Base-by-base conservation (phyloP, 352 stramenopile species). In the Saprolegnia diclina region DNA sequence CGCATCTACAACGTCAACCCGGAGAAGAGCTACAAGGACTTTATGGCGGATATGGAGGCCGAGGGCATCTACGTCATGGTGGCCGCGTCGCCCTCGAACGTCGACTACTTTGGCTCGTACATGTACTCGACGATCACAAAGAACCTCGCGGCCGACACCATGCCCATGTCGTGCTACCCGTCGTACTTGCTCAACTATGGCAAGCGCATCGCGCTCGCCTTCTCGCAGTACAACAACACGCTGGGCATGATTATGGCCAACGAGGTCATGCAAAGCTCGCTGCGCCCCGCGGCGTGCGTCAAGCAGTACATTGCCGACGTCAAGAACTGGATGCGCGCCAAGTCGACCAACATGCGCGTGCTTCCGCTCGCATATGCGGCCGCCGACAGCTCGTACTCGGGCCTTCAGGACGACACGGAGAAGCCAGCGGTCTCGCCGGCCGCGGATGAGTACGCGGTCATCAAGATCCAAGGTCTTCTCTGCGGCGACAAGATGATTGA, bases 1-100 rank as follows among this genome's bases (percentile, higher is more conserved):
- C 85, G 87, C 65, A 74, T 95, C 52, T 95, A 95, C 77, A 91
- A 95, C 67, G 88, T 93, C 59, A 93, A 95, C 74, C 87, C 87
- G 7, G 77, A 84, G 11, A 79, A 85, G 55, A 91, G 82, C 52
- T 95, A 95, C 70, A 78, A 77, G 72, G 78, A 87, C 1, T 95
- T 95, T 64, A 95, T 95, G 87, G 80, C 38, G 26, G 85, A 93
- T 69, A 95, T 95, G 87, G 85, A 77, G 0, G 73, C 59, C 19
- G 67, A 91, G 1, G 82, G 82, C 46, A 80, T 95, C 19, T 95
- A 95, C 73, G 82, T 95, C 48, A 76, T 95, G 64, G 77, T 91
- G 16, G 83, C 83, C 0, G 87, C 80, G 21, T 92, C 87, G 53
- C 87, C 87, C 5, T 85, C 90, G 64, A 92, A 92, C 71, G 81